phyloP scores from a whole-genome alignment of 306 rosid species.

The Gastrolobium bilobum region DNA sequence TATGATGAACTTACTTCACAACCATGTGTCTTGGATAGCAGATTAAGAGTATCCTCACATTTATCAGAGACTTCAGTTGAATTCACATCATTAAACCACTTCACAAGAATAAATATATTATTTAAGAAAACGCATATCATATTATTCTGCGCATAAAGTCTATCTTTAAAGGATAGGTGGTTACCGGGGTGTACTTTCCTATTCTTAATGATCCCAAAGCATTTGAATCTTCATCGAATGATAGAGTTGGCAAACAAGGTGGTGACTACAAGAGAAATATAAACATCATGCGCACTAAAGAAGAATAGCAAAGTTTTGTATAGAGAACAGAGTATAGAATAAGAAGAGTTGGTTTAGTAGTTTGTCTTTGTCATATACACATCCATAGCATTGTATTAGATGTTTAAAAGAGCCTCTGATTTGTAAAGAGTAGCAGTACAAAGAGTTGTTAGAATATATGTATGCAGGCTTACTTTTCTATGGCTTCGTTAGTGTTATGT shows the following conservation, averaged over 20 bases:
- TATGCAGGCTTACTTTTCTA: not conserved
- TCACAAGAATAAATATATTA: slow-evolving; percentile 49
- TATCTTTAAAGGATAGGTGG: not conserved
- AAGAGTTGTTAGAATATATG: not conserved
- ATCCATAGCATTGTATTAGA: slow-evolving; percentile 4
- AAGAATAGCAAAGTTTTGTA: slow-evolving; percentile 3
- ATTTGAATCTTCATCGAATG: slow-evolving; percentile 61
- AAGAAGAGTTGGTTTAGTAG: slow-evolving; percentile 23
- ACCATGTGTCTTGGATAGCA: slow-evolving; percentile 70
- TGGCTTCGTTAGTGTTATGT: not conserved
- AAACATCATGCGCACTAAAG: slow-evolving; percentile 31
- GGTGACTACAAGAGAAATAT: slow-evolving; percentile 62
- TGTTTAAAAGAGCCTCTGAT: not conserved
- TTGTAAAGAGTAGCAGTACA: slow-evolving; percentile 9
- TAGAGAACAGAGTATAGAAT: slow-evolving; percentile 21
- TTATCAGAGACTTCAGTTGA: slow-evolving; percentile 83
- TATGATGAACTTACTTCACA: slow-evolving; percentile 76
- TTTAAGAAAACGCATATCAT: slow-evolving; percentile 43
- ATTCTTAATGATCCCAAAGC: slow-evolving; percentile 74
- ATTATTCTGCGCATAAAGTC: slow-evolving; percentile 29
- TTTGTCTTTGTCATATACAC: slow-evolving; percentile 11
- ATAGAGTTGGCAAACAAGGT: slow-evolving; percentile 83
- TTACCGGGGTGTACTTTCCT: slow-evolving; percentile 87
- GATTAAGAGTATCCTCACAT: slow-evolving; percentile 82
- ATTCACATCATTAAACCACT: slow-evolving; percentile 93